These are phyloP conservation scores for Vaccinium darrowii DNA, from an alignment of 148 eudicot species.

Conservation along the genomic window DNA sequence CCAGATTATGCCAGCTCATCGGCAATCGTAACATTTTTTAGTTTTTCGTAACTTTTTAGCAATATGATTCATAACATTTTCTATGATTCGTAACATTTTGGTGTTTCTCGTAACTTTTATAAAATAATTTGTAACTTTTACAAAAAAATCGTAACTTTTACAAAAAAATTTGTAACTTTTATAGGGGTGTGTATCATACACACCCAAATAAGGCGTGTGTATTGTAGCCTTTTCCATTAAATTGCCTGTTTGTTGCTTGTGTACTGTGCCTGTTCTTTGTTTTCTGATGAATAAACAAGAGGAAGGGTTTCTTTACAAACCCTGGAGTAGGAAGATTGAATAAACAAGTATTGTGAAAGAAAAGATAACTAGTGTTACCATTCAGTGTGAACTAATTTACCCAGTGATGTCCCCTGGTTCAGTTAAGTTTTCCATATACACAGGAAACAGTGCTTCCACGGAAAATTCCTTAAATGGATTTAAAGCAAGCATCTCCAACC, in stretches of 20 bases:
- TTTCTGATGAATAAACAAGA: not conserved
- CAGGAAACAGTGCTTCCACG: not conserved
- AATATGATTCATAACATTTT: too few relatives aligned
- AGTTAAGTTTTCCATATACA: not conserved
- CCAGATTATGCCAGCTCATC: too few relatives aligned
- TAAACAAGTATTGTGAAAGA: not conserved
- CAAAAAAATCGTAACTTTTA: too few relatives aligned
- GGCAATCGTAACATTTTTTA: too few relatives aligned
- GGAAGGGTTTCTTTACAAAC: not conserved
- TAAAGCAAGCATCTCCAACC: not conserved
- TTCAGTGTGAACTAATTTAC: not conserved
- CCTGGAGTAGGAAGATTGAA: not conserved
- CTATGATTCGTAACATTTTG: too few relatives aligned
- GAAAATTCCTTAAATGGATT: not conserved
- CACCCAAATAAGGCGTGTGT: too few relatives aligned
- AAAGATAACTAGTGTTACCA: not conserved
- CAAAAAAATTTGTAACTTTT: too few relatives aligned
- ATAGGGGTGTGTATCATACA: too few relatives aligned
- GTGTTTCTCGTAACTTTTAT: too few relatives aligned
- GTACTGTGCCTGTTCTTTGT: not conserved
- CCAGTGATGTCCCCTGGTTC: not conserved
- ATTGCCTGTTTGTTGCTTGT: not conserved
- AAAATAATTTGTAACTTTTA: too few relatives aligned
- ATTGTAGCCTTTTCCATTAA: not conserved
- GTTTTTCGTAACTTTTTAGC: too few relatives aligned